A percentile compares a stretch with the other conserved stretches of the same genome.
These are phyloP conservation scores for Tulasnella sp. DNA, from an alignment of 768 basidiomycete genomes.

Conservation along the genomic window DNA sequence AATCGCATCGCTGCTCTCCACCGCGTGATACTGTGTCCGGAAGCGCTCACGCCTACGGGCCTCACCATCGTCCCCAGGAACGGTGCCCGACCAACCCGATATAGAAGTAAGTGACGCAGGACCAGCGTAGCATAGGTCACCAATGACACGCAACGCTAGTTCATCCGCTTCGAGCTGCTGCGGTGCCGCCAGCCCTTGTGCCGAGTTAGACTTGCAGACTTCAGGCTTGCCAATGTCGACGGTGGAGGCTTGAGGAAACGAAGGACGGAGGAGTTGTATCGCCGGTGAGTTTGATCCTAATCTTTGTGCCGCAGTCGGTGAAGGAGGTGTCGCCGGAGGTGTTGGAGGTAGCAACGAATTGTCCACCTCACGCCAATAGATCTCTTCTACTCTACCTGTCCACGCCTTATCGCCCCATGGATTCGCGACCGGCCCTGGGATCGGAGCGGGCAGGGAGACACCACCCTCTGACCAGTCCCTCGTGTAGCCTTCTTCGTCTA, in stretches of 20 bases:
- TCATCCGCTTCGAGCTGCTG: neutral
- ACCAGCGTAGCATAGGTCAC: slow-evolving; percentile 1
- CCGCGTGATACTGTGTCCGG: slow-evolving; percentile 73
- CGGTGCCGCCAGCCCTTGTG: neutral
- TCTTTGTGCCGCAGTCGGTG: neutral
- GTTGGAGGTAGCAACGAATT: slow-evolving; percentile 28
- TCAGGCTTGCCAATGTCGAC: neutral
- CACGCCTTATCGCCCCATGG: slow-evolving; percentile 74
- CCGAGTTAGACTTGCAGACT: neutral
- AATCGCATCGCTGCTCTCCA: slow-evolving; percentile 66
- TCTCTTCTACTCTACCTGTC: slow-evolving; percentile 67
- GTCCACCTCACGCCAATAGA: slow-evolving; percentile 55
- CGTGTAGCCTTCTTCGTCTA: slow-evolving; percentile 55
- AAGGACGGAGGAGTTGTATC: neutral
- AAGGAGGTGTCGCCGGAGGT: slow-evolving; percentile 36
- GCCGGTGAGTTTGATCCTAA: neutral
- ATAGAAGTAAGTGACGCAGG: neutral
- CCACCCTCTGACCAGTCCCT: slow-evolving; percentile 53
- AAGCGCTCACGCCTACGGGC: slow-evolving; percentile 40
- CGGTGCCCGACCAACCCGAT: slow-evolving; percentile 23
- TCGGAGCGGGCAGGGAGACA: slow-evolving; percentile 29
- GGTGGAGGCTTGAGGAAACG: neutral
- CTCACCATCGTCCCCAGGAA: slow-evolving; percentile 37
- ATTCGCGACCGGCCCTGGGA: slow-evolving; percentile 24
- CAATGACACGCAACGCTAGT: slow-evolving; percentile 1